Percentiles rank a stretch among this genome's conserved stretches.
Conservation (phyloP, 495 filamentous ascomycete species). For the Tuber brumale region DNA sequence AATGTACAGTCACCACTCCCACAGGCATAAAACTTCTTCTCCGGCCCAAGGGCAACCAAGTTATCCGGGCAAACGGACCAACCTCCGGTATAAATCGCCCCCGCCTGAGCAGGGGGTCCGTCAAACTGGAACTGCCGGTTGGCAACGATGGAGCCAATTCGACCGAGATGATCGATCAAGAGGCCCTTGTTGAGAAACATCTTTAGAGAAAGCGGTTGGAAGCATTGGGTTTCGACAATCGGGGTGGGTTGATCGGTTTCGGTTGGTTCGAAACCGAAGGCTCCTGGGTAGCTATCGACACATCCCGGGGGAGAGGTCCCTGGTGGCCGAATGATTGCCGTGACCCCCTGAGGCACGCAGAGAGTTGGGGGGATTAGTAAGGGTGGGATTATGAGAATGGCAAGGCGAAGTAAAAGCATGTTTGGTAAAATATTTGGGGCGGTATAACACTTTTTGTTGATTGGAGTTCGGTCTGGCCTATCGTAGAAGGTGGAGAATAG, state of each 20-base stretch:
- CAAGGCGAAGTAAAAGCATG: neutral
- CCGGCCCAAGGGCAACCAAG: slow-evolving; percentile 21
- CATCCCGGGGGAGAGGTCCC: slow-evolving; percentile 26
- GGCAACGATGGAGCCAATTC: slow-evolving; percentile 64
- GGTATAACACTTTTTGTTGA: neutral
- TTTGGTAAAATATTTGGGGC: neutral
- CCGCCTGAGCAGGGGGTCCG: slow-evolving; percentile 55
- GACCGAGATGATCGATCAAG: slow-evolving; percentile 52
- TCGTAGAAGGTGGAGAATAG: neutral
- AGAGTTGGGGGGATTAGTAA: slow-evolving; percentile 1
- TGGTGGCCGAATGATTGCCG: slow-evolving; percentile 20
- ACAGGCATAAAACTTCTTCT: slow-evolving; percentile 29
- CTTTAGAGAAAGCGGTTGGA: slow-evolving; percentile 41
- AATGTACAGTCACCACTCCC: slow-evolving; percentile 29
- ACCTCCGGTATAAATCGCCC: slow-evolving; percentile 61
- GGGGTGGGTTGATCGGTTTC: slow-evolving; percentile 7
- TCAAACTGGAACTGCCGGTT: slow-evolving; percentile 78
- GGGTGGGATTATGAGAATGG: slow-evolving; percentile 3
- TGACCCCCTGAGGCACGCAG: slow-evolving; percentile 32
- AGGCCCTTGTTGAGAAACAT: slow-evolving; percentile 52
- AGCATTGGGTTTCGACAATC: slow-evolving; percentile 9
- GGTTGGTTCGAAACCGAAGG: slow-evolving; percentile 17
- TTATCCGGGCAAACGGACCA: slow-evolving; percentile 53
- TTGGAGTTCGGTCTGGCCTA: neutral
- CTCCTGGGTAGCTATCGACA: slow-evolving; percentile 1